Percentiles rank a stretch among this genome's conserved stretches.
Evolutionary conservation across 2,329 filamentous ascomycete species (phyloP).

Genomic region (Cladosporium sp.): DNA sequence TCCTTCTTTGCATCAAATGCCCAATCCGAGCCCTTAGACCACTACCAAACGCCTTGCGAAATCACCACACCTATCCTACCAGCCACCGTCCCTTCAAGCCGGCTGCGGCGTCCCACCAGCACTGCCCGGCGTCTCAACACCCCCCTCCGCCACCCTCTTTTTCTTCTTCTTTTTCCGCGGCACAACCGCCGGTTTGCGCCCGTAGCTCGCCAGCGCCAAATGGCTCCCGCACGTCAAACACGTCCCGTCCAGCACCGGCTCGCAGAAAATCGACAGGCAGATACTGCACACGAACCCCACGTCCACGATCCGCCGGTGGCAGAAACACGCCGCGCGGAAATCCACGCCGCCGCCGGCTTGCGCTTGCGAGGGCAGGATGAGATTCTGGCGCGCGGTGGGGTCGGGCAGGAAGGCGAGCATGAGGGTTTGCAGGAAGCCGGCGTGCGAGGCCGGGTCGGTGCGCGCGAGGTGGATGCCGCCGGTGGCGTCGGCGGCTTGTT

Average conservation of each 20-base stretch:
- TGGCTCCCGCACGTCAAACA: slow-evolving; percentile 84
- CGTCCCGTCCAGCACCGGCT: slow-evolving; percentile 62
- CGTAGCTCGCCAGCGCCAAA: slow-evolving; percentile 74
- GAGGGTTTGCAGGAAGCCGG: slow-evolving; percentile 82
- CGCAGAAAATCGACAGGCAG: slow-evolving; percentile 91
- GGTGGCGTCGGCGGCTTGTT: slow-evolving; percentile 81
- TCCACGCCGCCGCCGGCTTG: slow-evolving; percentile 70
- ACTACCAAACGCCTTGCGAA: slow-evolving; percentile 13
- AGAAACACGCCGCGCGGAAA: slow-evolving; percentile 98
- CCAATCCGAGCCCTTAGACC: no score
- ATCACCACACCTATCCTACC: background rate
- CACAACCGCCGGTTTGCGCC: slow-evolving; percentile 74
- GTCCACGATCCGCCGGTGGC: slow-evolving; percentile 86
- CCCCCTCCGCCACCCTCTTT: slow-evolving; percentile 56
- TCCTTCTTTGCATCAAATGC: background rate
- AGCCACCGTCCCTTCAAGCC: background rate
- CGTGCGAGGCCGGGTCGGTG: slow-evolving; percentile 34
- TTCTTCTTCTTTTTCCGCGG: slow-evolving; percentile 74
- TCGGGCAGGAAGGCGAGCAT: slow-evolving; percentile 93
- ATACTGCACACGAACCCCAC: slow-evolving; percentile 95
- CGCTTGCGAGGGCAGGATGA: slow-evolving; percentile 64
- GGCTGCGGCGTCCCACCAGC: slow-evolving; percentile 18
- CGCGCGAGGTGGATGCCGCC: slow-evolving; percentile 68
- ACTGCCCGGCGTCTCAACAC: slow-evolving; percentile 31
- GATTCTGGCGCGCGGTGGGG: slow-evolving; percentile 60